A percentile compares a stretch with the other conserved stretches of the same genome.
These are phyloP conservation scores for Ceratopteris richardii DNA, from an alignment of 75 land plant genomes.

Conservation along the genomic window DNA sequence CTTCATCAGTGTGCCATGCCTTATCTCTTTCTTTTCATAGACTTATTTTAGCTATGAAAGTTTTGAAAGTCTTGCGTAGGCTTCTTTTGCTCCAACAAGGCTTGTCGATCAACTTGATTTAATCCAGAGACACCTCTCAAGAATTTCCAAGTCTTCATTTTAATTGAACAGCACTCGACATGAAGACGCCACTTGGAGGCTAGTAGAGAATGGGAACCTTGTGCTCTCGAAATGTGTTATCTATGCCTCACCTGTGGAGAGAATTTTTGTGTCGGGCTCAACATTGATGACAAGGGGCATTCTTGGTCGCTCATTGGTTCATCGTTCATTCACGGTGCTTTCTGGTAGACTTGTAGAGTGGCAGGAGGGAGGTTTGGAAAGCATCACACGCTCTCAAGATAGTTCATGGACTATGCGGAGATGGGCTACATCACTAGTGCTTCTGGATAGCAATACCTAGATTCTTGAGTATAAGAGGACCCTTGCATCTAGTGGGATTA, in stretches of 20 bases:
- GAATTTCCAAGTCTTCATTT: not conserved
- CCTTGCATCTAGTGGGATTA: not conserved
- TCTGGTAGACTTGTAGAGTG: too few species aligned
- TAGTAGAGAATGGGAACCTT: too few species aligned
- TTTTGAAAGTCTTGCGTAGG: not conserved
- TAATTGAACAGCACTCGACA: constrained; percentile 11
- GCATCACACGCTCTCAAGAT: constrained; percentile 13
- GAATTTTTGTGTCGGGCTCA: constrained; percentile 66
- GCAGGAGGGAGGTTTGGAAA: too few species aligned
- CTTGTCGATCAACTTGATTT: constrained; percentile 11
- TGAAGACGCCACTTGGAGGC: constrained; percentile 4
- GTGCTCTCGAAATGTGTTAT: too few species aligned
- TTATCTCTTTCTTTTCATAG: not conserved
- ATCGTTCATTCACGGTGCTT: constrained; percentile 30
- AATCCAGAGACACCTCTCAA: constrained; percentile 1
- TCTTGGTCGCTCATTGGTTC: constrained; percentile 10
- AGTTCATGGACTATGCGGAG: constrained; percentile 50
- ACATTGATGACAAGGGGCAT: constrained; percentile 49
- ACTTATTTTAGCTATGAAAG: not conserved
- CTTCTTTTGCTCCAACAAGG: constrained; percentile 5
- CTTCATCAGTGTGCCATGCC: constrained; percentile 2
- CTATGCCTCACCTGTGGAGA: too few species aligned
- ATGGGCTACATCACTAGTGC: constrained; percentile 42
- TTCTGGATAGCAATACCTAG: constrained; percentile 55
- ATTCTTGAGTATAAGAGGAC: constrained; percentile 30